A percentile compares a stretch with the other conserved stretches of the same genome.
phyloP scores from a whole-genome alignment of 208 protist genomes.

The Leishmania mexicana region DNA sequence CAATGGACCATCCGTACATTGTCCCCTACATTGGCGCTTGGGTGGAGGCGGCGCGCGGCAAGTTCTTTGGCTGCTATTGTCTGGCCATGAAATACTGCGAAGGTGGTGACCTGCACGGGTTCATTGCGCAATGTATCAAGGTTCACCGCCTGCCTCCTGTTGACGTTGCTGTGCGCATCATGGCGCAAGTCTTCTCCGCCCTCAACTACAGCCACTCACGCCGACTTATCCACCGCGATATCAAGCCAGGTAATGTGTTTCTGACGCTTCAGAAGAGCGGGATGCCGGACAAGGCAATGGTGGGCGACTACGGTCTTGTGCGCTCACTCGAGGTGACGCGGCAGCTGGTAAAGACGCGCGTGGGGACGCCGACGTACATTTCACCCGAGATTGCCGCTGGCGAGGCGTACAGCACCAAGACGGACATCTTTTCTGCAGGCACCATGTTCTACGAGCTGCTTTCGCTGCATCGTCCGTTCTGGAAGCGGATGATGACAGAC shows the following conservation, averaged over 20 bases:
- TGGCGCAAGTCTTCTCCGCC: constrained; percentile 83
- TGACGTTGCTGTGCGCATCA: constrained; percentile 65
- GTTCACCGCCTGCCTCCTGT: constrained; percentile 31
- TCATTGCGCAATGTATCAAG: constrained; percentile 47
- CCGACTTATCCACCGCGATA: constrained; percentile 89
- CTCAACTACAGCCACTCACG: constrained; percentile 89
- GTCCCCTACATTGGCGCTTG: constrained; percentile 81
- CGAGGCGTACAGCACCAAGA: constrained; percentile 91
- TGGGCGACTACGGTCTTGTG: constrained; percentile 92
- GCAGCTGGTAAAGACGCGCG: constrained; percentile 72
- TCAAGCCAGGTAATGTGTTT: constrained; percentile 93
- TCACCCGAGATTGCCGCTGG: constrained; percentile 92
- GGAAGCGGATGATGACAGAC: constrained; percentile 50
- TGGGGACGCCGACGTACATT: constrained; percentile 93
- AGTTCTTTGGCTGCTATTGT: constrained; percentile 67
- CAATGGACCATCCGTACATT: constrained; percentile 71
- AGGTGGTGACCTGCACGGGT: constrained; percentile 76
- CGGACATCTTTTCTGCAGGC: constrained; percentile 94
- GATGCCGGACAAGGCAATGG: constrained; percentile 42
- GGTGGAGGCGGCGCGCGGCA: constrained; percentile 52
- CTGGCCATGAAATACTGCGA: constrained; percentile 86
- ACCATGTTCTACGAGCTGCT: constrained; percentile 90
- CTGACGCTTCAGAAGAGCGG: constrained; percentile 30
- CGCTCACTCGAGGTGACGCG: constrained; percentile 66
- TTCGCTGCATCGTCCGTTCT: constrained; percentile 73